Base-by-base conservation (phyloP, 352 stramenopile genomes). In the Poterioochromonas sp. region DNA sequence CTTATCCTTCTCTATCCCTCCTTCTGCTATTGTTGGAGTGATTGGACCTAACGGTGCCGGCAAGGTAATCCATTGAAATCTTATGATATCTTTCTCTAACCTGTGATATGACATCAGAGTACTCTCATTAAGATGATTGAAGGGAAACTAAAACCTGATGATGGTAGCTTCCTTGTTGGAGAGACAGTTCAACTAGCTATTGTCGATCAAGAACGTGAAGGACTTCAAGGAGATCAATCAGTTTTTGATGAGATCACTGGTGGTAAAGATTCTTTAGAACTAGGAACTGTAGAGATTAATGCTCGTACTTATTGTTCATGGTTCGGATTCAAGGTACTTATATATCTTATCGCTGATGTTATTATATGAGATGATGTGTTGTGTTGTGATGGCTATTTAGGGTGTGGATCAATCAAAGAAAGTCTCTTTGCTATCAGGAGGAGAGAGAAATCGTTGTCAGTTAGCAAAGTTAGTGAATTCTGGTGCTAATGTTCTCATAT, bases 31-130 rank as follows among this genome's bases (percentile, higher is more conserved):
- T 81, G 88, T 94, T 40, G 89, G 89, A 35, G 84, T 98, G 51
- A 90, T 98, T 71, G 93, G 92, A 58, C 89, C 93, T 71, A 97
- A 97, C 82, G 93, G 92, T 73, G 88, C 90, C 22, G 90, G 89
- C 64, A 95, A 94, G n/a, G n/a, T n/a, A n/a, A n/a, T n/a, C n/a
- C n/a, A n/a, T n/a, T n/a, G n/a, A n/a, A 79, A 54, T 73, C 26
- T n/a, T 26, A n/a, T 41, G 71, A 35, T 5, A 26, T 62, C 51
- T 26, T 62, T 26, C 26, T 26, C 26, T 62, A 26, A 62, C 51
- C 51, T 26, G 40, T 85, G 86, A 39, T 90, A 92, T n/a, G n/a
- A n/a, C n/a, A n/a, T n/a, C n/a, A n/a, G 77, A 85, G 73, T 37
- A 93, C 89, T 22, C 76, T 93, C 41, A 87, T 92, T 37, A 90